Base-by-base conservation (phyloP, 805 yeast species). In the Candida succiphila region DNA sequence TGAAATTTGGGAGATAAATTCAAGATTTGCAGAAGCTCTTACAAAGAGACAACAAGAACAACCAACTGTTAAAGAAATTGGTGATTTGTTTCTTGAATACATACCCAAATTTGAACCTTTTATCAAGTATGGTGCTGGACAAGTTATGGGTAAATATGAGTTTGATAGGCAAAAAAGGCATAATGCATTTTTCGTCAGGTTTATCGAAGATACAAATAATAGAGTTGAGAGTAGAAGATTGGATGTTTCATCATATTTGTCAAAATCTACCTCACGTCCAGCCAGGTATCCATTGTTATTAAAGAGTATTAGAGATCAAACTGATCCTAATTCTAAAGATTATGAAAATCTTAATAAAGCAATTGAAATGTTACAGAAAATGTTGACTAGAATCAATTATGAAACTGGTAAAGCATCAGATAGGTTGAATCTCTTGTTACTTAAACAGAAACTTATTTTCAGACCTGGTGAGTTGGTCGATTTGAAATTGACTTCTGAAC, bases 361-460 rank as follows among this genome's bases (percentile, higher is more conserved):
- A 1, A 72, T 82, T 42, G 84, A 75, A 32, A 75, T 80, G 45
- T 70, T 89, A 25, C 77, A 79, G 39, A 80, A 75, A 40, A 75
- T 87, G 40, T 70, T 92, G 58, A 77, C 69, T 20, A 72, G 82
- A 51, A 81, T 85, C 42, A 86, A 92, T 54, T 69, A 74, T 31
- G 96, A 88, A 45, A 78, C 94, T 27, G 98, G 98, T 60, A 88
- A 81, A 45, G 85, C 94, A 21, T 87, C 92, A 25, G 96, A 89
- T 63, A 70, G 96, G 42, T 86, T 87, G 60, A 85, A 88, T 43
- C 70, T 92, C 39, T 81, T 87, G 63, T 78, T 87, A 32, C 67
- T 92, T 52, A 83, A 84, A 48, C 95, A 85, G 54, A 78, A 85
- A 34, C 68, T 92, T 39, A 78, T 86, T 21, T 81, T 79, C 61